These are phyloP conservation scores for Physocladia obscura DNA, from an alignment of 192 early-diverging fungal species.

Conservation along the genomic window DNA sequence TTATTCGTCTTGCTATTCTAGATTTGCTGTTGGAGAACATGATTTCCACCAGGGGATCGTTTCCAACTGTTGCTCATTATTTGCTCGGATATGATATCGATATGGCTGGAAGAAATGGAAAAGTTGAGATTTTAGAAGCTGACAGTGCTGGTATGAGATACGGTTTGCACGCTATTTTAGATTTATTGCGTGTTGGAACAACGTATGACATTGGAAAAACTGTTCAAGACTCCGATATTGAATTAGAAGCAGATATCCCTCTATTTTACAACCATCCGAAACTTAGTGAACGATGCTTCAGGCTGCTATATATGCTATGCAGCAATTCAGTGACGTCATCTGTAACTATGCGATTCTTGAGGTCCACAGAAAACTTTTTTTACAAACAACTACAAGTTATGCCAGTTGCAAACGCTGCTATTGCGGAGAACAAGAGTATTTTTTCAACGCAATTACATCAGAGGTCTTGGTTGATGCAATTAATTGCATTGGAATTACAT, in stretches of 20 bases:
- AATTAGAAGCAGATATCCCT: slow-evolving; percentile 36
- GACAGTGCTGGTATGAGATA: slow-evolving; percentile 21
- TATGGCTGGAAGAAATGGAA: slow-evolving; percentile 16
- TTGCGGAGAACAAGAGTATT: neutral
- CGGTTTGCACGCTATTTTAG: slow-evolving; percentile 44
- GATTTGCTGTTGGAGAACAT: slow-evolving; percentile 83
- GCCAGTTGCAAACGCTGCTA: slow-evolving; percentile 28
- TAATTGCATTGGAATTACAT: slow-evolving; percentile 85
- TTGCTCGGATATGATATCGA: slow-evolving; percentile 78
- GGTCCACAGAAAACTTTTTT: slow-evolving; percentile 77
- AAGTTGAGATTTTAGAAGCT: slow-evolving; percentile 43
- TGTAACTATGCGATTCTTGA: slow-evolving; percentile 75
- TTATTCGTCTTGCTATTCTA: slow-evolving; percentile 79
- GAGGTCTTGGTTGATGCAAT: slow-evolving; percentile 86
- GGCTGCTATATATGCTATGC: slow-evolving; percentile 82
- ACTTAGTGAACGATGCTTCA: slow-evolving; percentile 84
- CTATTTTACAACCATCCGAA: slow-evolving; percentile 70
- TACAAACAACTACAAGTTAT: slow-evolving; percentile 61
- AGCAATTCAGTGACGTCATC: slow-evolving; percentile 64
- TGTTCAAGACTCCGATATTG: slow-evolving; percentile 18
- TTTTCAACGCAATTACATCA: slow-evolving; percentile 62
- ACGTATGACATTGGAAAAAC: neutral
- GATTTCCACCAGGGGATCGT: slow-evolving; percentile 38
- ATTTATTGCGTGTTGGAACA: slow-evolving; percentile 28
- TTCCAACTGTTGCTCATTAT: slow-evolving; percentile 84